Percentiles rank a stretch among this genome's conserved stretches.
These are phyloP conservation scores for Flaveria brownii DNA, from an alignment of 129 eudicot genomes.

Conservation along the genomic window DNA sequence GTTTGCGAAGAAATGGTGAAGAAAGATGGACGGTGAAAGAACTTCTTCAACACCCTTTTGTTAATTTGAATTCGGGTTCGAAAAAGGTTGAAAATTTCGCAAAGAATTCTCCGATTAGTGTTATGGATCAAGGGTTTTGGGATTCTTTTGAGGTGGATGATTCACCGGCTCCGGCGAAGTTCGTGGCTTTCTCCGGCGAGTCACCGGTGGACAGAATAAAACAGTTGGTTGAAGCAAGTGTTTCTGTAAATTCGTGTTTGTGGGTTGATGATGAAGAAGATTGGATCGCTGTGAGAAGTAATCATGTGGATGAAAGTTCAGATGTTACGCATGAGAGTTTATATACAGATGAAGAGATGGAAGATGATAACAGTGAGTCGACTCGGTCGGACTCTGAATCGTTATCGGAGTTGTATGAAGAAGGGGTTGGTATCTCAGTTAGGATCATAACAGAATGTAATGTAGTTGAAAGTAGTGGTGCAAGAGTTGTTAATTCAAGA, in stretches of 20 bases:
- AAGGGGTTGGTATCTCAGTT: slow-evolving; percentile 26
- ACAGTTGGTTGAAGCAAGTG: slow-evolving; percentile 34
- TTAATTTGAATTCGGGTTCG: slow-evolving; percentile 2
- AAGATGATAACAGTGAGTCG: slow-evolving; percentile 23
- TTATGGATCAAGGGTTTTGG: slow-evolving; percentile 66
- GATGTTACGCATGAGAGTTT: neutral
- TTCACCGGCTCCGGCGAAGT: slow-evolving; percentile 19
- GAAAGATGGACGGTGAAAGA: slow-evolving; percentile 57
- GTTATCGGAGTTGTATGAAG: slow-evolving; percentile 14
- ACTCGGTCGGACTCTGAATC: slow-evolving; percentile 4
- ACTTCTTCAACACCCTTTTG: slow-evolving; percentile 64
- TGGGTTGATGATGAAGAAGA: slow-evolving; percentile 58
- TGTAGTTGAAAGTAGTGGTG: slow-evolving; percentile 24
- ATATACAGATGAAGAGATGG: slow-evolving; percentile 23
- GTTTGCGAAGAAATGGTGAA: slow-evolving; percentile 44
- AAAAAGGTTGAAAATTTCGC: slow-evolving; percentile 20
- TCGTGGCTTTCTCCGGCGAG: slow-evolving; percentile 12
- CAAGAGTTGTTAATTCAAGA: slow-evolving; percentile 24
- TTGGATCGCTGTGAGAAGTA: slow-evolving; percentile 61
- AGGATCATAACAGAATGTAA: neutral
- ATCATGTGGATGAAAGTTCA: slow-evolving; percentile 29
- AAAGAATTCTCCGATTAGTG: slow-evolving; percentile 59
- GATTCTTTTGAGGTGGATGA: slow-evolving; percentile 44
- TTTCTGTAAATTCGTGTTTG: neutral
- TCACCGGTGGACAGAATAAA: slow-evolving; percentile 47